A percentile compares a stretch with the other conserved stretches of the same genome.
These are phyloP conservation scores for Pseudogymnoascus sp. DNA, from an alignment of 2,329 filamentous ascomycete species.

Conservation along the genomic window DNA sequence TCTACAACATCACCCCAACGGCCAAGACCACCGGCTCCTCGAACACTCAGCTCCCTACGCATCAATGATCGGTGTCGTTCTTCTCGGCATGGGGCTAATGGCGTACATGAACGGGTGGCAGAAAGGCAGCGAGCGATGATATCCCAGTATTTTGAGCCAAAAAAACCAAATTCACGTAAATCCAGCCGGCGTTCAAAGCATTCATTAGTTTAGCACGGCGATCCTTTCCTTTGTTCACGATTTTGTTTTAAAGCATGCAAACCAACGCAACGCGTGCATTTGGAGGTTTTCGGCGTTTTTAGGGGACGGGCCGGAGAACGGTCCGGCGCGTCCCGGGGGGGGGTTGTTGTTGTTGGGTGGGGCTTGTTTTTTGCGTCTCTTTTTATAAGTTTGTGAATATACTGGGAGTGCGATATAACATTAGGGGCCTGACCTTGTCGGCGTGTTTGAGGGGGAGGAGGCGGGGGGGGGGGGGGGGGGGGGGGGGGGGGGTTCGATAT, in stretches of 20 bases:
- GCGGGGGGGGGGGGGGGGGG: background rate
- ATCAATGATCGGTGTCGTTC: slow-evolving; percentile 72
- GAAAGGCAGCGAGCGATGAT: slow-evolving; percentile 25
- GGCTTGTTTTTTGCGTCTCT: background rate
- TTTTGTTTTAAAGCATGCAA: slow-evolving; percentile 6
- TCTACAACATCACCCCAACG: slow-evolving; percentile 25
- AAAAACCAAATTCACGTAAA: background rate
- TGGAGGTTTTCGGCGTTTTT: slow-evolving; percentile 4
- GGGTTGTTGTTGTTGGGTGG: no score
- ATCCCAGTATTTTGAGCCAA: slow-evolving; percentile 1
- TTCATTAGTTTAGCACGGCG: background rate
- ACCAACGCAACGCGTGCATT: background rate
- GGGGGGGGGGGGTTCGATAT: background rate
- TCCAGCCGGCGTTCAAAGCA: slow-evolving; percentile 1
- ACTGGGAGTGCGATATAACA: slow-evolving; percentile 6
- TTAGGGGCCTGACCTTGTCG: background rate
- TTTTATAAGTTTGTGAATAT: slow-evolving; percentile 1
- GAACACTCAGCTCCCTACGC: slow-evolving; percentile 62
- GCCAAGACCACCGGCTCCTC: slow-evolving; percentile 36
- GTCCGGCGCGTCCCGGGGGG: background rate
- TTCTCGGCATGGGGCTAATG: slow-evolving; percentile 77
- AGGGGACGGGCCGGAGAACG: slow-evolving; percentile 5
- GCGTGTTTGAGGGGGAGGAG: background rate
- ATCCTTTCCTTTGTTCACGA: background rate
- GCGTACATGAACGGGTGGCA: slow-evolving; percentile 82